These are phyloP conservation scores for Platanthera guangdongensis DNA, from an alignment of 106 monocot genomes.

Conservation along the genomic window DNA sequence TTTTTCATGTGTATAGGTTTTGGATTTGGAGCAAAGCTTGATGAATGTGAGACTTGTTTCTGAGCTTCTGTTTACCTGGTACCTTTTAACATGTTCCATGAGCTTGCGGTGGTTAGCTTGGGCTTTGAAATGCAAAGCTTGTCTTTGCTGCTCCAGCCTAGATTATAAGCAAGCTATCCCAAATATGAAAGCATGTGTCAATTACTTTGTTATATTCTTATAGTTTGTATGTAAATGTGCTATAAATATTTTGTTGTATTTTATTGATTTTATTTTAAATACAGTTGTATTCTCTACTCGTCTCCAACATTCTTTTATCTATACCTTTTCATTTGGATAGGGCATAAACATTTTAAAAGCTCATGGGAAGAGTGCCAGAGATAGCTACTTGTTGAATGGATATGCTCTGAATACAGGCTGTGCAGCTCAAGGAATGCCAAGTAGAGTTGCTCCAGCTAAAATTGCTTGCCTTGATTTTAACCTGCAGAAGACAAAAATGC, in stretches of 20 bases:
- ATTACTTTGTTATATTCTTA: neutral
- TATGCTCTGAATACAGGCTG: conserved; percentile 96
- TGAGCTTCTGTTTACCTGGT: neutral
- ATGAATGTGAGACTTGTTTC: neutral
- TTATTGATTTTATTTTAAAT: neutral
- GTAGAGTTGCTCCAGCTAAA: conserved; percentile 80
- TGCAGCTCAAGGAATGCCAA: conserved; percentile 99
- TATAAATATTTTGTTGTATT: neutral
- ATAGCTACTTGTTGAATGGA: conserved; percentile 91
- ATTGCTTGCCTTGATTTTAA: conserved; percentile 99
- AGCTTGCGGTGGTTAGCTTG: neutral
- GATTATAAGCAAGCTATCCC: neutral
- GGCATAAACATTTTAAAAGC: conserved; percentile 96
- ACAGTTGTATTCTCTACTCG: neutral
- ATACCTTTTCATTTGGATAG: conserved; percentile 23
- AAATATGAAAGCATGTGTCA: neutral
- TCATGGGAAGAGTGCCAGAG: conserved; percentile 92
- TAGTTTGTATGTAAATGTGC: neutral
- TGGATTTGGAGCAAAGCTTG: neutral
- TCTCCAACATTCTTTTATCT: neutral
- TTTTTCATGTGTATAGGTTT: neutral
- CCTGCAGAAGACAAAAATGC: conserved; percentile 99
- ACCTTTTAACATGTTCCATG: neutral
- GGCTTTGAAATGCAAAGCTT: neutral
- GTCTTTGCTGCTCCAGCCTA: neutral